These are phyloP conservation scores for Xylariaceae sp. DNA, from an alignment of 2,329 filamentous ascomycete genomes.

Conservation along the genomic window DNA sequence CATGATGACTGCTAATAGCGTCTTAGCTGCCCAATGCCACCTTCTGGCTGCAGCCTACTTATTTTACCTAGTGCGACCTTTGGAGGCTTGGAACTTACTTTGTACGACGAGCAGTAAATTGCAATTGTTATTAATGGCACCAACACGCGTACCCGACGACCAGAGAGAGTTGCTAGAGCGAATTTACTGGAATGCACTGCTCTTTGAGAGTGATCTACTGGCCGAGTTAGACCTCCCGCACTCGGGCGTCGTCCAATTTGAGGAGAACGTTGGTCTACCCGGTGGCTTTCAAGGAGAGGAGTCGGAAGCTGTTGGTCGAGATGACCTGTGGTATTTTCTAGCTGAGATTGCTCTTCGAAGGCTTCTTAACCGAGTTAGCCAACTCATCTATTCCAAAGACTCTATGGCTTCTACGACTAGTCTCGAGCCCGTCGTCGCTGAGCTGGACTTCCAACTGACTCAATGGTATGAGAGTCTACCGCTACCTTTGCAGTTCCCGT, in stretches of 20 bases:
- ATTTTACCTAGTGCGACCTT: constrained; percentile 80
- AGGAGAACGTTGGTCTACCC: constrained; percentile 79
- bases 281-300: constrained; percentile 79
- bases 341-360: constrained; percentile 81
- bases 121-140: constrained; percentile 77
- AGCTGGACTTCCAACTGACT: constrained; percentile 81
- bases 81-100: constrained; percentile 83
- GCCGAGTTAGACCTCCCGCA: constrained; percentile 83
- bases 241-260: constrained; percentile 82
- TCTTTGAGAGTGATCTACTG: constrained; percentile 81
- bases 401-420: constrained; percentile 74
- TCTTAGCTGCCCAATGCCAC: constrained; percentile 80
- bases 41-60: constrained; percentile 82
- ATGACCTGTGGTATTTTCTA: constrained; percentile 86
- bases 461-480: constrained; percentile 87
- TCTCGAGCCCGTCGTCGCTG: constrained; percentile 78
- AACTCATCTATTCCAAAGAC: constrained; percentile 79
- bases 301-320: constrained; percentile 67
- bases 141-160: constrained; percentile 71
- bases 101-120: constrained; percentile 83
- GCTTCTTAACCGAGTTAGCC: constrained; percentile 78
- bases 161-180: constrained; percentile 77
- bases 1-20: constrained; percentile 80
- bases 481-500: constrained; percentile 76
- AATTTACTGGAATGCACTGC: constrained; percentile 83